Base-by-base conservation (phyloP, 257 asterid genomes). In the Solanum tacnaense region DNA sequence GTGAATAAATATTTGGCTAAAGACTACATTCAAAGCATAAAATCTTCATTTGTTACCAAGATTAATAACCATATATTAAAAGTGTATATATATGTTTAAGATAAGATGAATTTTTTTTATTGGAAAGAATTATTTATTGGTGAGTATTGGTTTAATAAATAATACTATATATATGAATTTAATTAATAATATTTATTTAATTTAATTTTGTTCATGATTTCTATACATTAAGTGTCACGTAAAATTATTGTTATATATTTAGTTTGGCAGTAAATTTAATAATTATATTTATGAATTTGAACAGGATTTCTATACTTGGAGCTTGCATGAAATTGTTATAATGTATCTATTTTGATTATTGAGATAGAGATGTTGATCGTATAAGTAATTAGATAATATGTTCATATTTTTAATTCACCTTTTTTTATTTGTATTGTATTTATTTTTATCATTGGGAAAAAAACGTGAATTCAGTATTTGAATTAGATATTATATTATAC, bases 21-120 rank as follows among this genome's bases (percentile, higher is more conserved):
- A 87, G 88, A 62, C 88, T 67, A 87, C 87, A 89, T 68, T 89
- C 87, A 89, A 87, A 39, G 88, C 87, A 88, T 52, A 74, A 76
- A 88, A 88, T 85, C 90, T 70, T 20, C 44, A 52, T 62, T 84
- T 76, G 88, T 36, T 62, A 56, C 90, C 36, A 85, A 60, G 35
- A 88, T 86, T 88, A 81, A 41, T 34, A 82, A 35, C 20, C 89
- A 31, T 7, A 49, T 34, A 62, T 65, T 41, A 82, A n/a, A 83
- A 79, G 46, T 87, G 62, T 16, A 32, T 72, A 70, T 44, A 52
- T 72, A 71, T 32, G 44, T 72, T 82, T 18, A 49, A 82, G 70
- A 49, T 82, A 49, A 82, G 44, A 49, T 82, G 44, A 20, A 46
- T 49, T 82, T 82, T 31, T 76, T 82, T 49, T 36, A 49, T 31